phyloP scores from a whole-genome alignment of 2,329 filamentous ascomycete genomes.

The Graphiopsis chlorocephala region DNA sequence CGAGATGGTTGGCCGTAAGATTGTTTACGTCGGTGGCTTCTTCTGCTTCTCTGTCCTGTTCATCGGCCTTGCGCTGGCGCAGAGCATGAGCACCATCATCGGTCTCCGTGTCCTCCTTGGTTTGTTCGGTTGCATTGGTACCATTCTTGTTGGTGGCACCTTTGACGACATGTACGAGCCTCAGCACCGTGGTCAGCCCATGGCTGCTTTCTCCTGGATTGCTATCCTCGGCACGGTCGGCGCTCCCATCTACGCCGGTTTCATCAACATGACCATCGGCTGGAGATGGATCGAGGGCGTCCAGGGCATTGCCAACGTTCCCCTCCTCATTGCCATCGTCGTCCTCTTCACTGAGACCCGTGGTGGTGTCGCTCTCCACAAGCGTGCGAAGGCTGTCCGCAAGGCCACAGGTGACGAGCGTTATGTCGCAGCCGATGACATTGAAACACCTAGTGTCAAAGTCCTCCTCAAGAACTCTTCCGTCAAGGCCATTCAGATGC shows the following conservation, averaged over 20 bases:
- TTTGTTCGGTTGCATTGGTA: constrained; percentile 51
- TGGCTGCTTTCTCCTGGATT: constrained; percentile 50
- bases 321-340: constrained; percentile 45
- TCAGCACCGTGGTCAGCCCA: constrained; percentile 45
- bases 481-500: constrained; percentile 52
- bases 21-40: constrained; percentile 48
- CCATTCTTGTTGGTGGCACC: constrained; percentile 51
- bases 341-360: constrained; percentile 38
- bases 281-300: constrained; percentile 57
- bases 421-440: constrained; percentile 51
- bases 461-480: constrained; percentile 48
- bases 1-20: constrained; percentile 48
- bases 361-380: constrained; percentile 42
- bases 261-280: constrained; percentile 52
- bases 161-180: constrained; percentile 51
- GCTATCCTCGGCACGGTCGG: constrained; percentile 53
- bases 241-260: constrained; percentile 54
- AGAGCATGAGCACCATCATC: constrained; percentile 50
- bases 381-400: constrained; percentile 49
- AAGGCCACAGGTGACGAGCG: constrained; percentile 41
- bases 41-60: constrained; percentile 48
- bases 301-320: constrained; percentile 52
- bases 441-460: constrained; percentile 50
- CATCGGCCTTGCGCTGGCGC: constrained; percentile 47
- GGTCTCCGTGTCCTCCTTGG: constrained; percentile 48